Conservation (phyloP, 2,329 filamentous ascomycete genomes). For the Aureobasidium sp. region DNA sequence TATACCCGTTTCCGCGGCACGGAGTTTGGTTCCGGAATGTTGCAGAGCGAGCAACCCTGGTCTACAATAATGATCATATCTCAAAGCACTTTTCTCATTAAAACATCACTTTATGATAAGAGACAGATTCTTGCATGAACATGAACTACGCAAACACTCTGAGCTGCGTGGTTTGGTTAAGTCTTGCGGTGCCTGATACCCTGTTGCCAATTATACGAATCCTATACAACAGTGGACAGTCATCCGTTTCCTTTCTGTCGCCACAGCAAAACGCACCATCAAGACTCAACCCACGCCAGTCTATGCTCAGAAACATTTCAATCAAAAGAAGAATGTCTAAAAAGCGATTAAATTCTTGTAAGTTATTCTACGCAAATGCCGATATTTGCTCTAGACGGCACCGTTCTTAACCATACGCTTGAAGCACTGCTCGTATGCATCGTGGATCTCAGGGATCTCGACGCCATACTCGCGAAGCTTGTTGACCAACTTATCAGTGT, state of each 20-base stretch:
- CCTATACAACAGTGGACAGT: neutral
- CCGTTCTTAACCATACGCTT: slow-evolving; percentile 47
- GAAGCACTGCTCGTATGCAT: slow-evolving; percentile 56
- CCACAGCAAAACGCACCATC: no score
- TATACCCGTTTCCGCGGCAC: neutral
- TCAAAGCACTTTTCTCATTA: neutral
- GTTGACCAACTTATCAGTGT: slow-evolving; percentile 53
- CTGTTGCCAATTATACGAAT: neutral
- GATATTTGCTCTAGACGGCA: neutral
- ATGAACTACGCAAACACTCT: neutral
- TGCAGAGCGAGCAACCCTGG: neutral
- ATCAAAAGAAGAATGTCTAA: neutral
- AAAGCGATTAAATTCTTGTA: neutral
- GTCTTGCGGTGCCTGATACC: neutral
- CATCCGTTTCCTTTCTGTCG: no score
- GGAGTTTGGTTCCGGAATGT: neutral
- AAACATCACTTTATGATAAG: neutral
- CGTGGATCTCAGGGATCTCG: slow-evolving; percentile 54
- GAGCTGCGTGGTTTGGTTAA: neutral
- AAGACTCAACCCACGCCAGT: neutral
- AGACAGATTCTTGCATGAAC: neutral
- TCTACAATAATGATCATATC: neutral
- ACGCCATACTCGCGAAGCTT: slow-evolving; percentile 55
- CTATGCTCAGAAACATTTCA: neutral
- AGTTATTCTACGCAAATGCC: neutral